A percentile compares a stretch with the other conserved stretches of the same genome.
Conservation (phyloP, 148 eudicot genomes). For the Rheum nobile region DNA sequence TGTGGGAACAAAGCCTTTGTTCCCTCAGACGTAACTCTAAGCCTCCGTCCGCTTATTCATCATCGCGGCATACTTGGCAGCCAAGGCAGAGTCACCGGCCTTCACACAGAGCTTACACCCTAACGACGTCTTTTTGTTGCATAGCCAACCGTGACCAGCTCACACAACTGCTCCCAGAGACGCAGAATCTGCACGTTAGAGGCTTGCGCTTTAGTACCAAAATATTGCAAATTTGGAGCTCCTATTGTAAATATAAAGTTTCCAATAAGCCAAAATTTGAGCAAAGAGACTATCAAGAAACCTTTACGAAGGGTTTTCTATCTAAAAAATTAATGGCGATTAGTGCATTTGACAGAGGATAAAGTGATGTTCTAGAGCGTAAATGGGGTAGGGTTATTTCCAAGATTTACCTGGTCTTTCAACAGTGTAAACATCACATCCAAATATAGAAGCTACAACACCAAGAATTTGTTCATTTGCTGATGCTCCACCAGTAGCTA, state of each 20-base stretch:
- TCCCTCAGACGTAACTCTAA: no score
- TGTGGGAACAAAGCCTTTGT: no score
- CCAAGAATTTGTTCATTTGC: slow-evolving; percentile 61
- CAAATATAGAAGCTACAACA: slow-evolving; percentile 64
- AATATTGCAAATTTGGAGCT: no score
- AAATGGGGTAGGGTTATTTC: no score
- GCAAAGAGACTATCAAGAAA: no score
- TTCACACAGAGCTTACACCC: slow-evolving; percentile 51
- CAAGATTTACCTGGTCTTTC: slow-evolving; percentile 81
- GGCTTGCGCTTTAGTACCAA: no score
- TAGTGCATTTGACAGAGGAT: not conserved
- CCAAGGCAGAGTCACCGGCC: slow-evolving; percentile 61
- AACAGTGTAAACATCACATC: slow-evolving; percentile 74
- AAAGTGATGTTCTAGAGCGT: no score
- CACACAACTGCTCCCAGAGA: slow-evolving; percentile 78
- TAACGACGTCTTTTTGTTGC: slow-evolving; percentile 58
- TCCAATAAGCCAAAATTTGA: no score
- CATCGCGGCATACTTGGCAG: slow-evolving; percentile 45
- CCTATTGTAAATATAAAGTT: no score
- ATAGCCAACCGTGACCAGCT: slow-evolving; percentile 95
- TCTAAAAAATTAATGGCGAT: no score
- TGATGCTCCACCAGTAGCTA: slow-evolving; percentile 97
- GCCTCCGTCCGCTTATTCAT: slow-evolving; percentile 71
- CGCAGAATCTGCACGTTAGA: slow-evolving; percentile 60
- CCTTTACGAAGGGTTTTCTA: no score